These are phyloP conservation scores for Monilinia fructigena DNA, from an alignment of 2,329 filamentous ascomycete species.

Conservation along the genomic window DNA sequence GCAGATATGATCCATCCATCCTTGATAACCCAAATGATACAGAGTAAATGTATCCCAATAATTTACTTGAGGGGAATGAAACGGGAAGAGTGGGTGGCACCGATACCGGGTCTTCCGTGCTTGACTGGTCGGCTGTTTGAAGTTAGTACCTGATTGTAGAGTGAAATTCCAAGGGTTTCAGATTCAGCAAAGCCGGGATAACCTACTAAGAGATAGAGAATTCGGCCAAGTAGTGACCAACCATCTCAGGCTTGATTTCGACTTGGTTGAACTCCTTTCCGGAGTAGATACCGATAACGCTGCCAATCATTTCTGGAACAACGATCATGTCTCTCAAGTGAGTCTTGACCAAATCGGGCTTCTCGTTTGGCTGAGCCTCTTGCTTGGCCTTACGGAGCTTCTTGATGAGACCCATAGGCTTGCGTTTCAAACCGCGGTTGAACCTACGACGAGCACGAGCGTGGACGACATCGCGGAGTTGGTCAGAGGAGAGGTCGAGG, in stretches of 20 bases:
- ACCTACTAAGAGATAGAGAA: slow-evolving; percentile 99
- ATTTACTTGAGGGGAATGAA: slow-evolving; percentile 99
- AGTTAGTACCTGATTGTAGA: neutral
- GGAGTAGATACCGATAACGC: slow-evolving; percentile 98
- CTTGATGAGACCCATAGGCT: slow-evolving; percentile 99
- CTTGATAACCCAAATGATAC: slow-evolving; percentile 29
- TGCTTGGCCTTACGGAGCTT: slow-evolving; percentile 99
- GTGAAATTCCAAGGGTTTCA: neutral
- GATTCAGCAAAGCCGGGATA: slow-evolving; percentile 4
- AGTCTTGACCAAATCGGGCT: slow-evolving; percentile 98
- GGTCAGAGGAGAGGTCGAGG: slow-evolving; percentile 96
- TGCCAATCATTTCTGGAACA: slow-evolving; percentile 99
- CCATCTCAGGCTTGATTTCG: slow-evolving; percentile 99
- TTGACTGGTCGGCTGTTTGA: slow-evolving; percentile 93
- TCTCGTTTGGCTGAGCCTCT: slow-evolving; percentile 99
- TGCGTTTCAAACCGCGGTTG: slow-evolving; percentile 99
- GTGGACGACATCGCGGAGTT: slow-evolving; percentile 99
- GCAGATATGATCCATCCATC: slow-evolving; percentile 21
- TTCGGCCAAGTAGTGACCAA: slow-evolving; percentile 98
- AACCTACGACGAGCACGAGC: slow-evolving; percentile 97
- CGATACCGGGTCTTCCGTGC: slow-evolving; percentile 99
- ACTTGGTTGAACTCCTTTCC: slow-evolving; percentile 99
- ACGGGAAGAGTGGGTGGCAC: slow-evolving; percentile 99
- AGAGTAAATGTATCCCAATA: slow-evolving; percentile 28
- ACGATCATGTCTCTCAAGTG: slow-evolving; percentile 99